Percentiles rank a stretch among this genome's conserved stretches.
Conservation (phyloP, 768 basidiomycete genomes). For the Psilocybe sp. region DNA sequence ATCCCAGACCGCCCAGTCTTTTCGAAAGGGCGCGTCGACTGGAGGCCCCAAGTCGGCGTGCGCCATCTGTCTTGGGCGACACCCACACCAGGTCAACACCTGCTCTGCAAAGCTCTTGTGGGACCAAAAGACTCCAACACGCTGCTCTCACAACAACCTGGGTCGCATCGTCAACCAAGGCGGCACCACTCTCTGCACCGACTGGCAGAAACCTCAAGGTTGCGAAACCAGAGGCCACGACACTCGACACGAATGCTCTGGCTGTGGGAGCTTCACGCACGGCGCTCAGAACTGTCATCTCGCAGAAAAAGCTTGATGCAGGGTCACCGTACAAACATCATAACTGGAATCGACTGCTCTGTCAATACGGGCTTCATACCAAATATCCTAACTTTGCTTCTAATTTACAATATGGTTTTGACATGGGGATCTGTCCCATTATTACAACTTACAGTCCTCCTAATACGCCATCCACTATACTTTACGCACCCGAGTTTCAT, state of each 20-base stretch:
- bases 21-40: too few relatives aligned
- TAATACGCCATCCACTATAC: slow-evolving; percentile 24
- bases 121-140: slow-evolving; percentile 16
- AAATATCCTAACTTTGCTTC: slow-evolving; percentile 24
- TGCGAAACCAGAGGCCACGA: slow-evolving; percentile 23
- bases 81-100: slow-evolving; percentile 20
- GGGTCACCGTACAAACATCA: slow-evolving; percentile 27
- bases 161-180: slow-evolving; percentile 19
- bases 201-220: slow-evolving; percentile 27
- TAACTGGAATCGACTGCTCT: slow-evolving; percentile 26
- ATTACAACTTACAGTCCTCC: slow-evolving; percentile 23
- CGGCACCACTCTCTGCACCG: slow-evolving; percentile 26
- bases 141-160: slow-evolving; percentile 12
- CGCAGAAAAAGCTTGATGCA: slow-evolving; percentile 19
- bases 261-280: slow-evolving; percentile 33
- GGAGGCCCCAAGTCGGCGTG: too few relatives aligned
- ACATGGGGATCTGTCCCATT: slow-evolving; percentile 28
- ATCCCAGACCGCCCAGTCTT: too few relatives aligned
- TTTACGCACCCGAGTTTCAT: slow-evolving; percentile 9
- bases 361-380: slow-evolving; percentile 7
- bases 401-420: slow-evolving; percentile 28
- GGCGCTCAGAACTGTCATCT: slow-evolving; percentile 39
- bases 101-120: slow-evolving; percentile 19
- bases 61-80: slow-evolving; percentile 30
- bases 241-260: slow-evolving; percentile 36